Evolutionary conservation across 768 basidiomycete species (phyloP), one percentile per base, ranked within the genome.

Genomic region (Termitomyces sp.): DNA sequence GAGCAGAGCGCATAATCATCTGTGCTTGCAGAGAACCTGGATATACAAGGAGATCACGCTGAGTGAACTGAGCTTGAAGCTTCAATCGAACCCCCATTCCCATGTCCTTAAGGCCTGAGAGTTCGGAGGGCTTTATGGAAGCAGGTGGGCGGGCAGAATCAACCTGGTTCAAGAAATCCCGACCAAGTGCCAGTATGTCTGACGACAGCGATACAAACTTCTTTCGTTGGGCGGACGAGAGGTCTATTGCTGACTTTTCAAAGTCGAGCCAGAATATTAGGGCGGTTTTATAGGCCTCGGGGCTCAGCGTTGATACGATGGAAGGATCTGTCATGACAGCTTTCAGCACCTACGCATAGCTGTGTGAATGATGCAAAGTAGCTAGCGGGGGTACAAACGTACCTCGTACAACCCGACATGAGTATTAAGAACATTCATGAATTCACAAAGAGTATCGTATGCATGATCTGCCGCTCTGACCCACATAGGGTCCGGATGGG

Each of bases 391-490:
- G 58, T 61, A 49, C 47, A 48, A 59, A 79, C 91, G 74, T 72
- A 92, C 96, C 77, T 93, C 83, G 65, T 95, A 96, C 50, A 99
- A 79, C 43, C 90, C 93, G 38, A 89, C 87, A 77, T 98, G 83
- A 37, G 96, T 98, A 74, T 99, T 99, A 61, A 98, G 79, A 50
- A 92, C 87, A 73, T 98, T 98, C 96, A 99, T 98, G 73, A 91
- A 96, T 76, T 95, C 92, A 77, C 94, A 98, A 63, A 98, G 79
- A 63, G 84, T 86, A 73, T 94, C 95, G 73, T 98, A 98, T 47
- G 91, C 90, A 63, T 83, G 80, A 70, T 97, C 92, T 49, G 92
- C 92, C 54, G 88, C 88, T 15, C 85, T 81, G 15, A 92, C 82
- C 96, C 96, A 98, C 50, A 74, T 69, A 32, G 79, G 77, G 70